Evolutionary conservation across 345 rosid species (phyloP).

Genomic region (Erysimum cheiranthoides): DNA sequence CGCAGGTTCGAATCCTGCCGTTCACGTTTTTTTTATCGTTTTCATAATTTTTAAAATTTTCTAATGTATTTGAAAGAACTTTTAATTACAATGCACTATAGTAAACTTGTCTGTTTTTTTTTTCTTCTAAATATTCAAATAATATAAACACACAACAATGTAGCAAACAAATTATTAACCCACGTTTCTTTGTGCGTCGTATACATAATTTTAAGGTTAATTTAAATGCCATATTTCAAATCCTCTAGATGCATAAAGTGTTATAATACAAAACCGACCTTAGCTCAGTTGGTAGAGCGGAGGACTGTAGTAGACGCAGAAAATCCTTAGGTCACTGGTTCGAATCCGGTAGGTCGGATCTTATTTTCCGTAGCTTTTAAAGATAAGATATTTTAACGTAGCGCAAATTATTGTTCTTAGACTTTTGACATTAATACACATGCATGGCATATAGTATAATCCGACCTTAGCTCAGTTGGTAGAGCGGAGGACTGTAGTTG

Average conservation of each 20-base stretch:
- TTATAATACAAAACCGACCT: slow-evolving; percentile 54
- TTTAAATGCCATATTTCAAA: no score
- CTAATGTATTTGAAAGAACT: no score
- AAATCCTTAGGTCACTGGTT: slow-evolving; percentile 67
- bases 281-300: slow-evolving; percentile 99
- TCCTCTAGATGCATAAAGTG: no score
- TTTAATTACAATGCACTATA: no score
- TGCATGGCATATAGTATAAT: not conserved
- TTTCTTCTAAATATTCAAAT: no score
- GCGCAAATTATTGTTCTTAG: not conserved
- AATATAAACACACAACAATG: not conserved
- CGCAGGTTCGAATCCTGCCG: slow-evolving; percentile 88
- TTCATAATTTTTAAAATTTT: no score
- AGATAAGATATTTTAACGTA: no score
- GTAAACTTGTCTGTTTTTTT: no score
- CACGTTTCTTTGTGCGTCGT: no score
- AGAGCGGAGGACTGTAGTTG: slow-evolving; percentile 98
- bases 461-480: slow-evolving; percentile 97
- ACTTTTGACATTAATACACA: not conserved
- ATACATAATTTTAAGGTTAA: no score
- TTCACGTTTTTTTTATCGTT: slow-evolving; percentile 35
- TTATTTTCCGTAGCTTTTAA: no score
- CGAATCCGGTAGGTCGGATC: slow-evolving; percentile 70
- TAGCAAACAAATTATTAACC: no score
- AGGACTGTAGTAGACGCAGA: slow-evolving; percentile 76